A percentile compares a stretch with the other conserved stretches of the same genome.
phyloP scores from a whole-genome alignment of 768 basidiomycete genomes.

The Tremella fuciformis region DNA sequence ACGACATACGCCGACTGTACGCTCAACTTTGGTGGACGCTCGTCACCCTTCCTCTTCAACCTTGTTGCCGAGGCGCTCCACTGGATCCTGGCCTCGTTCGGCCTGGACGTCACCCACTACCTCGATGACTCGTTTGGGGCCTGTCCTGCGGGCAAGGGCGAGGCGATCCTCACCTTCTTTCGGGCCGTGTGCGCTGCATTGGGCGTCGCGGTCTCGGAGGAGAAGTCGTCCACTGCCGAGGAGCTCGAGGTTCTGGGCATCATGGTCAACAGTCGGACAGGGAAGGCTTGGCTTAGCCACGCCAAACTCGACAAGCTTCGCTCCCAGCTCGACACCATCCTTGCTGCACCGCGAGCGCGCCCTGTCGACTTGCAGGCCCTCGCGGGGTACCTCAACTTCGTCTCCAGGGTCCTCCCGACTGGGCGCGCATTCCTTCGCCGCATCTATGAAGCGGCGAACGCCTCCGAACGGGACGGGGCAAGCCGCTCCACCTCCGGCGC shows the following conservation, averaged over 20 bases:
- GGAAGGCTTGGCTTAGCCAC: not conserved
- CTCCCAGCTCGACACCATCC: not conserved
- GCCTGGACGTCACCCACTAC: no score
- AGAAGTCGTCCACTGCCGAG: not conserved
- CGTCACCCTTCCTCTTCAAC: slow-evolving; percentile 6
- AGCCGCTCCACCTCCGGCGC: no score
- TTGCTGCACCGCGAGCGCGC: no score
- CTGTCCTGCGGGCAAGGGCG: no score
- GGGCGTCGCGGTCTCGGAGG: not conserved
- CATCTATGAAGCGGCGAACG: no score
- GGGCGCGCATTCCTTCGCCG: no score
- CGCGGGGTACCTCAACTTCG: no score
- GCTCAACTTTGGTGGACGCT: slow-evolving; percentile 15
- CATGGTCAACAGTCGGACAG: not conserved
- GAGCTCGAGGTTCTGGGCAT: slow-evolving; percentile 3
- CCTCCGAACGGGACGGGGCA: no score
- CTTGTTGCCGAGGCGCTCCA: slow-evolving; percentile 55
- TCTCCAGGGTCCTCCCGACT: no score
- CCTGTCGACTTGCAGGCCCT: no score
- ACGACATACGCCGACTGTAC: slow-evolving; percentile 3
- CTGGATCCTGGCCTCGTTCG: no score
- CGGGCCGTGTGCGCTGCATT: not conserved
- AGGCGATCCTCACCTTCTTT: not conserved
- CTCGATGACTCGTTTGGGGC: no score
- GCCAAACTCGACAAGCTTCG: not conserved